Evolutionary conservation across 2,329 filamentous ascomycete species (phyloP).

Genomic region (Fusarium guadeloupense): DNA sequence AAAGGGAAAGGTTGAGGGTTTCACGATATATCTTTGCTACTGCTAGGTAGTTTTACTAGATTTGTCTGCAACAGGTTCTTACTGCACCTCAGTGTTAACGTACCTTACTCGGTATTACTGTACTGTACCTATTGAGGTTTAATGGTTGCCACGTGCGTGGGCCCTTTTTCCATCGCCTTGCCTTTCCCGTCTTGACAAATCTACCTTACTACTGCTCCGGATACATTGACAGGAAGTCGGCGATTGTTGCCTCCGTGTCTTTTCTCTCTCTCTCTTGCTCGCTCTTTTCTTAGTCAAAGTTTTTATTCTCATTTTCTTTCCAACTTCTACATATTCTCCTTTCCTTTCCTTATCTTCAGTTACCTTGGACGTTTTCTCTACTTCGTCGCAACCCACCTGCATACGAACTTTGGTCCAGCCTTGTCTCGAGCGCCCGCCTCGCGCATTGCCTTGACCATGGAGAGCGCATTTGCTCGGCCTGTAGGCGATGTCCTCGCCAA

Average conservation of each 20-base stretch:
- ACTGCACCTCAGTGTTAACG: background rate
- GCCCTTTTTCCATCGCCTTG: slow-evolving; percentile 40
- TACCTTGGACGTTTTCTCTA: slow-evolving; percentile 5
- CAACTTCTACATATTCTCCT: slow-evolving; percentile 12
- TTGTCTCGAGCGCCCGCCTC: slow-evolving; percentile 30
- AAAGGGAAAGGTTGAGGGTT: slow-evolving; percentile 12
- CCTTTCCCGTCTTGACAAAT: slow-evolving; percentile 43
- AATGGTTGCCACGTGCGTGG: slow-evolving; percentile 47
- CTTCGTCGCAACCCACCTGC: slow-evolving; percentile 25
- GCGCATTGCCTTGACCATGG: slow-evolving; percentile 58
- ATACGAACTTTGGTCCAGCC: slow-evolving; percentile 18
- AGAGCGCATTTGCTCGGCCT: slow-evolving; percentile 68
- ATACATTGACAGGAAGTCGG: slow-evolving; percentile 43
- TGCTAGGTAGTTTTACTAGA: background rate
- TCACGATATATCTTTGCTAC: slow-evolving; percentile 15
- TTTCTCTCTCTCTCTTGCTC: slow-evolving; percentile 25
- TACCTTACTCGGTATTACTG: background rate
- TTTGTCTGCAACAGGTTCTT: background rate
- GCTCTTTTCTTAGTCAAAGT: slow-evolving; percentile 17
- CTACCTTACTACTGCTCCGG: slow-evolving; percentile 22
- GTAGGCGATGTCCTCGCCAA: slow-evolving; percentile 66
- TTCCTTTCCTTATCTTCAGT: slow-evolving; percentile 14
- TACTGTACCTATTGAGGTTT: slow-evolving; percentile 19
- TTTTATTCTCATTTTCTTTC: slow-evolving; percentile 14
- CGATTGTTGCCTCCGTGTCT: slow-evolving; percentile 33